A percentile compares a stretch with the other conserved stretches of the same genome.
Evolutionary conservation across 306 rosid genomes (phyloP).

Genomic region (Vigna reflexopilosa): DNA sequence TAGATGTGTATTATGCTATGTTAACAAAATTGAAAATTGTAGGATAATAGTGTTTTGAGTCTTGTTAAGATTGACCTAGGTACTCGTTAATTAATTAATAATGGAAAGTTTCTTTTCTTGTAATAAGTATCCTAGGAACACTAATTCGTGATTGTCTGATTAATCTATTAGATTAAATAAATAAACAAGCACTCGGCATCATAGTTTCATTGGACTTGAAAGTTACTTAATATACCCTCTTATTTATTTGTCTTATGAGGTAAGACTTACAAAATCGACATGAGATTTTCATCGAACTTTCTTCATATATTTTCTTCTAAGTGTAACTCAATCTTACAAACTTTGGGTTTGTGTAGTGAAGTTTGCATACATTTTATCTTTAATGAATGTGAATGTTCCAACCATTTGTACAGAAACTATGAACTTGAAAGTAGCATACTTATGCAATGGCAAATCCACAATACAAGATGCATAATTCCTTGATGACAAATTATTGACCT

Average conservation of each 20-base stretch:
- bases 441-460: neutral
- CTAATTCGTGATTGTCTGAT: neutral
- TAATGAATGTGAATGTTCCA: no score
- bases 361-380: no score
- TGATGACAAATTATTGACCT: neutral
- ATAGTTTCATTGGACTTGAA: constrained; percentile 17
- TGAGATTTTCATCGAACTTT: no score
- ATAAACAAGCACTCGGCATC: neutral
- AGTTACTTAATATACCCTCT: neutral
- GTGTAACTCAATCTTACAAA: no score
- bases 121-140: neutral
- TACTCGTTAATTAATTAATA: neutral
- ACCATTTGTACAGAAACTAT: neutral
- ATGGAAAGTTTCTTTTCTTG: neutral
- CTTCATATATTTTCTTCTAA: no score
- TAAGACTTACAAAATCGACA: no score
- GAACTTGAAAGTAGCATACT: constrained; percentile 17
- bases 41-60: neutral
- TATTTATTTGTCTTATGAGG: no score
- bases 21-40: constrained; percentile 32
- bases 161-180: neutral
- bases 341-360: no score
- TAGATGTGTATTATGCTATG: constrained; percentile 18
- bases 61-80: neutral
- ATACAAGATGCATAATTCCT: neutral